These are phyloP conservation scores for Penicillium brasilianum DNA, from an alignment of 2,329 filamentous ascomycete species.

Conservation along the genomic window DNA sequence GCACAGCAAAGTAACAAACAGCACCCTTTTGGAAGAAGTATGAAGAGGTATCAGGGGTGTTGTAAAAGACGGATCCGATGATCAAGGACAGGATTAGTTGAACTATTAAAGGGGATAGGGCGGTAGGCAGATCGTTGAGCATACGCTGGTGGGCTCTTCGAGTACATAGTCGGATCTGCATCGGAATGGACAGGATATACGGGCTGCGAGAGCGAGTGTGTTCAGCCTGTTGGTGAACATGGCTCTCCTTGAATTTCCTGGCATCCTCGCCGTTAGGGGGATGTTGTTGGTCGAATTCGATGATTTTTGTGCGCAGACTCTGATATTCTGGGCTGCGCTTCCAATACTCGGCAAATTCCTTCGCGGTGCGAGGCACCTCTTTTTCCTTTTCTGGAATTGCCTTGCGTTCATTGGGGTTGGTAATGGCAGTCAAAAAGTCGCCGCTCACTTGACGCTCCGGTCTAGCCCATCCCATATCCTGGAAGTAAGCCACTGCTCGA, in stretches of 20 bases:
- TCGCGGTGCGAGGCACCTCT: constrained; percentile 66
- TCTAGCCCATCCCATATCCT: constrained; percentile 69
- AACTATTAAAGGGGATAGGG: constrained; percentile 64
- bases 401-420: constrained; percentile 64
- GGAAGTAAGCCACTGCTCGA: constrained; percentile 67
- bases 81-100: constrained; percentile 77
- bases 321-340: constrained; percentile 37
- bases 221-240: constrained; percentile 44
- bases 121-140: constrained; percentile 73
- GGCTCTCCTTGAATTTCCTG: constrained; percentile 39
- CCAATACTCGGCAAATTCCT: constrained; percentile 65
- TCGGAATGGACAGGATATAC: constrained; percentile 74
- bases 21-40: constrained; percentile 79
- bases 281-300: constrained; percentile 40
- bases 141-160: constrained; percentile 78
- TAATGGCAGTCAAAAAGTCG: constrained; percentile 71
- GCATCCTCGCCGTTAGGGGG: constrained; percentile 40
- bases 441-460: constrained; percentile 68
- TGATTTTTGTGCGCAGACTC: constrained; percentile 38
- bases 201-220: constrained; percentile 59
- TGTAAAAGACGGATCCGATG: constrained; percentile 79
- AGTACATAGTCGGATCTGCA: constrained; percentile 79
- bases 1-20: constrained; percentile 81
- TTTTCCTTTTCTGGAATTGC: constrained; percentile 62
- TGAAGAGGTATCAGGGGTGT: constrained; percentile 65